Percentiles rank a stretch among this genome's conserved stretches.
These are phyloP conservation scores for Chrysosporium keratinophilum DNA, from an alignment of 2,329 filamentous ascomycete species.

Conservation along the genomic window DNA sequence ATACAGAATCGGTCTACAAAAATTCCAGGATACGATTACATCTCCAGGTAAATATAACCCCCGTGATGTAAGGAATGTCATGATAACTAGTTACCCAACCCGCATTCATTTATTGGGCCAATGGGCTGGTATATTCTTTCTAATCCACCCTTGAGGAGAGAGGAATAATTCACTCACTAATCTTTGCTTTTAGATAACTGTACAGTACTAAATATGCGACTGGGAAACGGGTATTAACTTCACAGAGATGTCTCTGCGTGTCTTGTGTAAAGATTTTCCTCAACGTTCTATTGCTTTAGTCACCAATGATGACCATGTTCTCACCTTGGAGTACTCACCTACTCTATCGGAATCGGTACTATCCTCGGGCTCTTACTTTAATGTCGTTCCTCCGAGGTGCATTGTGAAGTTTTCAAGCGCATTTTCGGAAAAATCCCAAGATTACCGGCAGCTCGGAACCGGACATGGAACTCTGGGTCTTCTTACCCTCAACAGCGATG, in stretches of 20 bases:
- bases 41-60: too few relatives aligned
- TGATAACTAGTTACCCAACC: too few relatives aligned
- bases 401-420: constrained; percentile 75
- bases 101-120: too few relatives aligned
- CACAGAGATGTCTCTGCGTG: constrained; percentile 52
- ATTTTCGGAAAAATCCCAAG: constrained; percentile 55
- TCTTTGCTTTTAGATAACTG: not conserved
- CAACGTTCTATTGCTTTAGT: constrained; percentile 80
- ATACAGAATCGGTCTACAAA: too few relatives aligned
- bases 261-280: constrained; percentile 77
- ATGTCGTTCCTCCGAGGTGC: constrained; percentile 49
- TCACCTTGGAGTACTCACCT: constrained; percentile 72
- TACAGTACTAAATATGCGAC: not conserved
- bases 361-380: constrained; percentile 31
- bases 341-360: constrained; percentile 48
- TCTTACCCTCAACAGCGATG: constrained; percentile 70
- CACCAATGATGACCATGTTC: constrained; percentile 58
- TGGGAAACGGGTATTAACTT: not conserved
- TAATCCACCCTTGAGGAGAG: too few relatives aligned
- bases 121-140: too few relatives aligned
- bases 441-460: constrained; percentile 67
- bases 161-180: too few relatives aligned
- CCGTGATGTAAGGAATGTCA: too few relatives aligned
- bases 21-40: too few relatives aligned
- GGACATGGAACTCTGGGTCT: constrained; percentile 81